These are phyloP conservation scores for Saccharomyces hybrid DNA, from an alignment of 1,139 yeast genomes.

Conservation along the genomic window DNA sequence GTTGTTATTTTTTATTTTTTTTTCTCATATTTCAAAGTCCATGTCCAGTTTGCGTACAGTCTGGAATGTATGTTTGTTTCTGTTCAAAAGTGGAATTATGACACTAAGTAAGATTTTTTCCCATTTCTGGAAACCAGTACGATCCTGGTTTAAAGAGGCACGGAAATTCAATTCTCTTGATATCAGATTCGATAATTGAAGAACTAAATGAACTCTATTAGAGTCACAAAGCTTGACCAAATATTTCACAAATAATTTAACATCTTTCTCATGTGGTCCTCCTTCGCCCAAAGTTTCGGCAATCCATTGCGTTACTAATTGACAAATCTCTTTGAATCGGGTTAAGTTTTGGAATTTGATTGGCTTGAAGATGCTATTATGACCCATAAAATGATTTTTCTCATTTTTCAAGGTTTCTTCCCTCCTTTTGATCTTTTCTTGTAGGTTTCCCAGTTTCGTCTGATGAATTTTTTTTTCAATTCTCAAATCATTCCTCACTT, in stretches of 20 bases:
- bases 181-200: constrained; percentile 19
- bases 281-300: constrained; percentile 34
- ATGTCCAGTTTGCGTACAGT: constrained; percentile 18
- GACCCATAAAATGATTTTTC: constrained; percentile 21
- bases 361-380: constrained; percentile 29
- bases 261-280: constrained; percentile 58
- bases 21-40: constrained; percentile 17
- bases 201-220: constrained; percentile 19
- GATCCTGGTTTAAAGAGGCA: constrained; percentile 5
- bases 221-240: constrained; percentile 22
- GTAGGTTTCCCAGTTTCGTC: constrained; percentile 13
- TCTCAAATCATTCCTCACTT: constrained; percentile 27
- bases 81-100: constrained; percentile 23
- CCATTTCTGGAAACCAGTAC: constrained; percentile 27
- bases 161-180: constrained; percentile 18
- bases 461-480: constrained; percentile 33
- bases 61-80: constrained; percentile 19
- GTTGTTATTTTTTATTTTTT: neutral
- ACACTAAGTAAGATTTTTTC: constrained; percentile 22
- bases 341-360: constrained; percentile 34
- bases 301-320: constrained; percentile 44
- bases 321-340: constrained; percentile 35
- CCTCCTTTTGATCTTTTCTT: constrained; percentile 26
- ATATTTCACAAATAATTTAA: constrained; percentile 35
- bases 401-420: constrained; percentile 27